Base-by-base conservation (phyloP, 768 basidiomycete species). In the Multifurca ochricompacta region DNA sequence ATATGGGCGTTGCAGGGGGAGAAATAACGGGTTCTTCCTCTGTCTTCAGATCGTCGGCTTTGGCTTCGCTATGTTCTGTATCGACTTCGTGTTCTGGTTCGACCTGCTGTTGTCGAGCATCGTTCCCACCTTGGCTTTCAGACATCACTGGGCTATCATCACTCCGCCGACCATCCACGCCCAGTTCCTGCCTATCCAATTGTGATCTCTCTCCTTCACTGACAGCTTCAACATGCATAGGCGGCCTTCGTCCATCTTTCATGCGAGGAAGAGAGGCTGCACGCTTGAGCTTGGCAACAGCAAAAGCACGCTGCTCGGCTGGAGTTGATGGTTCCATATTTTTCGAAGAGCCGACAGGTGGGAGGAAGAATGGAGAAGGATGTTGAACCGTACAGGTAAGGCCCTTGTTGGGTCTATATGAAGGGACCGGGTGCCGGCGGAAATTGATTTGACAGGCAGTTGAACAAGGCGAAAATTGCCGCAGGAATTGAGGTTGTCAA, bases 191-290 rank as follows among this genome's bases (percentile, higher is more conserved):
- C 3, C 68, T 16, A 63, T 67, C 43, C 67, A 68, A 50, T 49
- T 68, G 62, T 60, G 68, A 61, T 72, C 78, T 83, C 69, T 91
- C 88, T 9, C 88, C 86, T 67, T 91, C 88, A 64, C 87, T 90
- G 47, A 89, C 80, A 18, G 81, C 85, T 61, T 88, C 87, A 60
- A 79, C 74, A 64, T 87, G 88, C 87, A 90, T 89, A 44, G 85
- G 88, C 0, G 91, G 91, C 39, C 92, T 76, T 51, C 91, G 73
- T 7, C 91, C 91, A 68, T 91, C 87, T 68, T 91, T 91, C 83
- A 89, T 89, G 58, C 92, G 78, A 34, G 92, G 93, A 27, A 95
- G 70, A 14, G 91, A 94, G 51, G 91, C 89, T 39, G 93, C 92
- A 62, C 93, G 83, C 71, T 87, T 92, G 60, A 96, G 80, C 71